Evolutionary conservation across 257 asterid genomes (phyloP).

Genomic region (Coffea eugenioides): DNA sequence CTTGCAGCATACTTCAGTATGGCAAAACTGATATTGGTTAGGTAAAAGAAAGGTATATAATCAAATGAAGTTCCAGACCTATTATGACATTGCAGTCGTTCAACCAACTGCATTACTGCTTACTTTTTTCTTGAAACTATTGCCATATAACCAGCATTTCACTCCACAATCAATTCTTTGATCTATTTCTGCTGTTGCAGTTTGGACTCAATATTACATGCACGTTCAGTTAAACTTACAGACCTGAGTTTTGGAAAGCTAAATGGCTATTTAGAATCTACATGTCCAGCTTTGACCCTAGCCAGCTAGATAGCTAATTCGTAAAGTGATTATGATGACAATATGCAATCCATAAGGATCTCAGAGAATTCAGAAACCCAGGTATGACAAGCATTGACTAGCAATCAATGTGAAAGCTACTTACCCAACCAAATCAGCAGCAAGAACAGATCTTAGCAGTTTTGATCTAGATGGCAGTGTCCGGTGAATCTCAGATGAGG

Average conservation of each 20-base stretch:
- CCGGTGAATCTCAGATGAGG: slow-evolving; percentile 93
- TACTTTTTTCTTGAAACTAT: no score
- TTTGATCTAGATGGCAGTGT: slow-evolving; percentile 91
- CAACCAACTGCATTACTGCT: no score
- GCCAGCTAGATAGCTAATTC: neutral
- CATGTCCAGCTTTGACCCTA: neutral
- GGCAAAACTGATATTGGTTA: neutral
- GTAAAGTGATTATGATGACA: no score
- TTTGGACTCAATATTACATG: neutral
- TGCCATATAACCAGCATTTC: neutral
- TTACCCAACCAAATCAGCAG: slow-evolving; percentile 96
- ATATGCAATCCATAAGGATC: neutral
- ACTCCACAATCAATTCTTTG: neutral
- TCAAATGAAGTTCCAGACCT: neutral
- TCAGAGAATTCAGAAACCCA: neutral
- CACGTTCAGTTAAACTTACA: neutral
- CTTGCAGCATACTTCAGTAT: neutral
- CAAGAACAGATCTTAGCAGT: slow-evolving; percentile 72
- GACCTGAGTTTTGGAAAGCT: neutral
- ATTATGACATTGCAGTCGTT: no score
- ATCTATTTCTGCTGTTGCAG: neutral
- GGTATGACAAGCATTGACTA: slow-evolving; percentile 4
- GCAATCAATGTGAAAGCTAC: neutral
- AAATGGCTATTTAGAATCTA: neutral
- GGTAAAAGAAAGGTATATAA: neutral